Evolutionary conservation across 2,329 filamentous ascomycete species (phyloP), one percentile per base, ranked within the genome.

Genomic region (Scolecobasidium constrictum): DNA sequence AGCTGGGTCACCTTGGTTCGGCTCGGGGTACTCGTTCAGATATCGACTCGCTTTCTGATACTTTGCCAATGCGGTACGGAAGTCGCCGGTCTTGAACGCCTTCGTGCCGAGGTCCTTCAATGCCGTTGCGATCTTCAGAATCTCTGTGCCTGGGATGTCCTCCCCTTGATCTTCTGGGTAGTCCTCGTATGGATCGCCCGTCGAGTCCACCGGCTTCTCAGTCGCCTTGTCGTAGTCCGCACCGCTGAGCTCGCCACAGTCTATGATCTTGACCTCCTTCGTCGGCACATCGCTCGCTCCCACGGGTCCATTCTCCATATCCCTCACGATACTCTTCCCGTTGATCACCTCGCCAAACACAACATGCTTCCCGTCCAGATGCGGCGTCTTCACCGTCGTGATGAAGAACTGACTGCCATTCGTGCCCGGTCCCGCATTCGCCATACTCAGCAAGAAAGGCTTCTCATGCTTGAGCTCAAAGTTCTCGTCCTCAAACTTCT

Each of bases 361-460:
- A 37, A 96, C 92, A 66, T 98, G 90, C 73, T 98, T 98, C 60
- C 78, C 78, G 62, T 98, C 88, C 31, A 96, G 77, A 62, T 96
- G 92, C 38, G 87, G 88, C 12, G 92, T 96, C n/a, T 81, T 73
- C 21, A 94, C 86, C 13, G 92, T 96, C 38, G 92, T 98, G 55
- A 96, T 72, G 75, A 98, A 98, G 76, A 98, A 98, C 59, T 98
- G 92, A 40, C 85, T 93, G 57, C 92, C 92, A 61, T 98, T 98
- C 62, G 92, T 94, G 54, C 82, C 81, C 36, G 87, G 86, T 37
- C 92, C 92, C 50, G 92, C 90, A 61, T 98, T 98, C 56, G 92
- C 92, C 92, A 98, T 98, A 60, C 85, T 93, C 48, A 98, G 73
- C 51, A 96, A 70, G 70, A 95, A 95, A 2, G 92, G 88, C 55